These are phyloP conservation scores for Dittrichia graveolens DNA, from an alignment of 129 eudicot genomes.

Conservation along the genomic window DNA sequence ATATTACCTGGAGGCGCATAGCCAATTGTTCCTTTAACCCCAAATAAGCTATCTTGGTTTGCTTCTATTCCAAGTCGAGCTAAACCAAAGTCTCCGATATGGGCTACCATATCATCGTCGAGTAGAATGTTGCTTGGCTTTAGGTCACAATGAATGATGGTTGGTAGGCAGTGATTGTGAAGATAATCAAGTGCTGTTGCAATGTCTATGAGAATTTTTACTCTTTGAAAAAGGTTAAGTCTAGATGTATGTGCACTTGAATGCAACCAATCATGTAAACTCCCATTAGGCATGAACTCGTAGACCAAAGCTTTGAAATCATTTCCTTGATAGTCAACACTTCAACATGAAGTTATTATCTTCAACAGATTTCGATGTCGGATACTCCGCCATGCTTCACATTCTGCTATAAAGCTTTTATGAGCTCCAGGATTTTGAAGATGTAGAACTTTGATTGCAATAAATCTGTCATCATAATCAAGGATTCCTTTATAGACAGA, in stretches of 20 bases:
- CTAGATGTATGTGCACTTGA: not conserved
- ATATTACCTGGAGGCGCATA: conserved; percentile 35
- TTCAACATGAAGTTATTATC: conserved; percentile 44
- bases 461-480: conserved; percentile 5
- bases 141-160: conserved; percentile 41
- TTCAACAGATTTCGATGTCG: conserved; percentile 43
- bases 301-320: conserved; percentile 41
- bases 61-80: not conserved
- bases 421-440: conserved; percentile 32
- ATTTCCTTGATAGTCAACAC: conserved; percentile 40
- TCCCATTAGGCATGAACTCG: conserved; percentile 46
- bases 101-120: conserved; percentile 45
- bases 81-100: conserved; percentile 20
- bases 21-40: conserved; percentile 35
- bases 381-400: conserved; percentile 37
- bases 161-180: conserved; percentile 27
- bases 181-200: conserved; percentile 48
- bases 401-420: conserved; percentile 41
- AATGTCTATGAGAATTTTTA: conserved; percentile 38
- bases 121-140: conserved; percentile 45
- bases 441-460: conserved; percentile 45
- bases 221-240: conserved; percentile 30
- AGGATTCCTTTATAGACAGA: conserved; percentile 40
- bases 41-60: conserved; percentile 16
- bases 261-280: conserved; percentile 39